phyloP scores from a whole-genome alignment of 2,329 filamentous ascomycete genomes.

The Ceratocystis lukuohia region DNA sequence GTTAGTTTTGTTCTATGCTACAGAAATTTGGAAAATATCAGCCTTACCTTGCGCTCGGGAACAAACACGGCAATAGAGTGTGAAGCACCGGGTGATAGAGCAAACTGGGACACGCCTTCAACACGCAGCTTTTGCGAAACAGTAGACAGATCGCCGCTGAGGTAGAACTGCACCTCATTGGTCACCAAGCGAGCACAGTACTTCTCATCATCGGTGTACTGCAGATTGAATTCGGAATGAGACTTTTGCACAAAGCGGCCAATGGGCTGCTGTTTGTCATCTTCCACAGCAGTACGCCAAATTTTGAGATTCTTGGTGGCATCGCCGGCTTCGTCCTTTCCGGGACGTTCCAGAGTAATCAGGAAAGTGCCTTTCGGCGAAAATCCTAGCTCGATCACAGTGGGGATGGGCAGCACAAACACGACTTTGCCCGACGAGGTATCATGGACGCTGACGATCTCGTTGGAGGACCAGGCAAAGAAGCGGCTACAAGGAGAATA shows the following conservation, averaged over 20 bases:
- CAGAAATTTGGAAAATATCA: background rate
- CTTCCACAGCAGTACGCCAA: constrained; percentile 67
- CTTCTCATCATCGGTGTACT: constrained; percentile 87
- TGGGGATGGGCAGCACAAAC: constrained; percentile 60
- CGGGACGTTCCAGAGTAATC: constrained; percentile 90
- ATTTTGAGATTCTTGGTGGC: constrained; percentile 67
- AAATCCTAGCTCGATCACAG: constrained; percentile 90
- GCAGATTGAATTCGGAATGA: constrained; percentile 90
- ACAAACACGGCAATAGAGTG: constrained; percentile 90
- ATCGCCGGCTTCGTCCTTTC: constrained; percentile 60
- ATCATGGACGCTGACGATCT: constrained; percentile 76
- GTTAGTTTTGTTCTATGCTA: constrained; percentile 19
- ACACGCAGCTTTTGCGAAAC: constrained; percentile 93
- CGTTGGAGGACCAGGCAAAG: constrained; percentile 85
- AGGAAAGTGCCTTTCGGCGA: constrained; percentile 84
- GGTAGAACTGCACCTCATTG: constrained; percentile 96
- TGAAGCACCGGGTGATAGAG: constrained; percentile 75
- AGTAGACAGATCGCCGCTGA: constrained; percentile 68
- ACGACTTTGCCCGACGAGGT: constrained; percentile 61
- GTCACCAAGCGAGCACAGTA: constrained; percentile 88
- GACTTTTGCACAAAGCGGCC: constrained; percentile 92
- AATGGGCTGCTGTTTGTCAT: constrained; percentile 58
- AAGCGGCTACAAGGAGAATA: constrained; percentile 91
- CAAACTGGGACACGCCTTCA: constrained; percentile 82
- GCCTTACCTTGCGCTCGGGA: constrained; percentile 76